These are phyloP conservation scores for Lathyrus sativus DNA, from an alignment of 306 rosid genomes.

Conservation along the genomic window DNA sequence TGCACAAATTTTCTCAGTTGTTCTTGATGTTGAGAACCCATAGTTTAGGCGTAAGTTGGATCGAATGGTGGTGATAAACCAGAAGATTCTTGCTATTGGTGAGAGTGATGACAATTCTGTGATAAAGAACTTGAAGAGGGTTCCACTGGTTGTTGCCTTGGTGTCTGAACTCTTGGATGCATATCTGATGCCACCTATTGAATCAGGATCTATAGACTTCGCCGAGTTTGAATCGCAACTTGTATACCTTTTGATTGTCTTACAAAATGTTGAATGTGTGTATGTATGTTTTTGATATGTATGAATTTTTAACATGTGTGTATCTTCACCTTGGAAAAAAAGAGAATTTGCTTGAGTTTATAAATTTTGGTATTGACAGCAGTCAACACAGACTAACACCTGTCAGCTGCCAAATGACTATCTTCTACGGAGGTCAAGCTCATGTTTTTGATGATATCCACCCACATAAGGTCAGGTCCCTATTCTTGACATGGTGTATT, in stretches of 20 bases:
- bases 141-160: slow-evolving; percentile 76
- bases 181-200: slow-evolving; percentile 89
- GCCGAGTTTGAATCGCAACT: slow-evolving; percentile 87
- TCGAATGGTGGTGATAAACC: slow-evolving; percentile 79
- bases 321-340: slow-evolving; percentile 24
- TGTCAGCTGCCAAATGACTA: slow-evolving; percentile 86
- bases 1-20: slow-evolving; percentile 92
- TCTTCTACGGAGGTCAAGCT: too few species aligned
- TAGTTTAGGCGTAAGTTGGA: slow-evolving; percentile 92
- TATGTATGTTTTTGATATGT: too few species aligned
- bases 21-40: slow-evolving; percentile 92
- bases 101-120: slow-evolving; percentile 61
- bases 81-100: slow-evolving; percentile 72
- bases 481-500: too few species aligned
- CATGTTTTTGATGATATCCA: too few species aligned
- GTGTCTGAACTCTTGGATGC: slow-evolving; percentile 84
- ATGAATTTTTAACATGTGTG: too few species aligned
- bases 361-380: slow-evolving; percentile 45
- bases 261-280: too few species aligned
- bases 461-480: too few species aligned
- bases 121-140: slow-evolving; percentile 92
- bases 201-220: slow-evolving; percentile 89
- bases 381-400: slow-evolving; percentile 69
- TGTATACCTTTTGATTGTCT: too few species aligned
- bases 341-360: slow-evolving; percentile 38